Evolutionary conservation across 2,329 filamentous ascomycete species (phyloP).

Genomic region (Stagonosporopsis chrysanthemi): DNA sequence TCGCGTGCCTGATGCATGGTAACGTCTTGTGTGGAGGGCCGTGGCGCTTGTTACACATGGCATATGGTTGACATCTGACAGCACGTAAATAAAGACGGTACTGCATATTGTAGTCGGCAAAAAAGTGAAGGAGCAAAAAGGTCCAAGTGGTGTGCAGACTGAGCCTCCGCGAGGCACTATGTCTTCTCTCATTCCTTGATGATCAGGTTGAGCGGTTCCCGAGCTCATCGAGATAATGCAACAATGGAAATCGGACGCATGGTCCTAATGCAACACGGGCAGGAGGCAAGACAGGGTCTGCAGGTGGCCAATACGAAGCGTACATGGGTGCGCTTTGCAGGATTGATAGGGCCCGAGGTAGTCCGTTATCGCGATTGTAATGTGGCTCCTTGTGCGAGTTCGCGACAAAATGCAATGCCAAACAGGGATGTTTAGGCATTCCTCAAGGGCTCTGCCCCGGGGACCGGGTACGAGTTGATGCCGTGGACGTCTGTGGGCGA

Average conservation of each 20-base stretch:
- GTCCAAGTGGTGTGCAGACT: neutral
- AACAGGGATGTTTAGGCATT: conserved; percentile 6
- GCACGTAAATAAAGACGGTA: neutral
- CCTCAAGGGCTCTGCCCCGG: conserved; percentile 8
- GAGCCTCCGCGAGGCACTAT: neutral
- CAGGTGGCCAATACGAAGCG: conserved; percentile 1
- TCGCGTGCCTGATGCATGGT: neutral
- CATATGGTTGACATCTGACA: conserved; percentile 1
- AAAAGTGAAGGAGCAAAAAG: neutral
- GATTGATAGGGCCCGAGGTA: conserved; percentile 12
- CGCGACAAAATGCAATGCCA: conserved; percentile 2
- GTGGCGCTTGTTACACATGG: neutral
- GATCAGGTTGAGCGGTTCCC: neutral
- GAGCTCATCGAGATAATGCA: conserved; percentile 6
- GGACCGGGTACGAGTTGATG: conserved; percentile 15
- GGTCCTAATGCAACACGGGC: neutral
- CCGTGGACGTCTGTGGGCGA: conserved; percentile 1
- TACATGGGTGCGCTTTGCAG: conserved; percentile 2
- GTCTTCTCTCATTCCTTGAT: neutral
- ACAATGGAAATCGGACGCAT: neutral
- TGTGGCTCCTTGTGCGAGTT: conserved; percentile 11
- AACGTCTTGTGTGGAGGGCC: neutral
- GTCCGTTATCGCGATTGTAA: conserved; percentile 14
- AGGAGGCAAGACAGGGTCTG: neutral
- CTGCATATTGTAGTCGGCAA: neutral